Base-by-base conservation (phyloP, 2,329 filamentous ascomycete species). In the Botrytis elliptica region DNA sequence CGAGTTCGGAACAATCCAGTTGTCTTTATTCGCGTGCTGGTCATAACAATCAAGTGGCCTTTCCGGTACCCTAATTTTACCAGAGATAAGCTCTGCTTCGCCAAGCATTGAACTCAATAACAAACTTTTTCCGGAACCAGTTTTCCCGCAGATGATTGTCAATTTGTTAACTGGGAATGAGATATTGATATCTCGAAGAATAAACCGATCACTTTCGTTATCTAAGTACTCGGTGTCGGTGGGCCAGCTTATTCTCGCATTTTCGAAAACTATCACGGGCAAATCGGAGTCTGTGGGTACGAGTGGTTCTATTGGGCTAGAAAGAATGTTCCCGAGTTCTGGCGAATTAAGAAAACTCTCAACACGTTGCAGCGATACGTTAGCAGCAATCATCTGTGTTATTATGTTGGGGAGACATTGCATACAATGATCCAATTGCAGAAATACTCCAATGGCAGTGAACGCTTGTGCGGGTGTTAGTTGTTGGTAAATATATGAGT, bases 101-200 rank as follows among this genome's bases (percentile, higher is more conserved):
- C 93, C 93, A 9, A 95, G 86, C 36, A 95, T 88, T 0, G 92
- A 88, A 3, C 91, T 87, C 12, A 95, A 85, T 74, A 95, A 83
- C 59, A 95, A 83, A 79, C 90, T 93, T 83, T 95, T 95, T 29
- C 93, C 93, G 9, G 90, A 89, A 0, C 93, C 93, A 0, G 92
- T 95, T 78, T 90, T 90, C 0, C 93, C 93, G 1, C 90, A 92
- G 64, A 95, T 89, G 22, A 95, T 87, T 12, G 89, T 93, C 12
- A 95, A 83, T 76, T 92, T 88, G 46, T 89, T 88, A 20, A 84
- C 81, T 0, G 92, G 92, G 77, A 95, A 93, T 1, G 85, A 85
- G 16, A 93, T 79, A 75, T 87, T 89, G 69, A 94, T 77, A 76
- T 91, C 85, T 84, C 87, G 87, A 40, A 95, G 84, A 18, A 89